phyloP scores from a whole-genome alignment of 768 basidiomycete species.

The Filobasidium wieringae region DNA sequence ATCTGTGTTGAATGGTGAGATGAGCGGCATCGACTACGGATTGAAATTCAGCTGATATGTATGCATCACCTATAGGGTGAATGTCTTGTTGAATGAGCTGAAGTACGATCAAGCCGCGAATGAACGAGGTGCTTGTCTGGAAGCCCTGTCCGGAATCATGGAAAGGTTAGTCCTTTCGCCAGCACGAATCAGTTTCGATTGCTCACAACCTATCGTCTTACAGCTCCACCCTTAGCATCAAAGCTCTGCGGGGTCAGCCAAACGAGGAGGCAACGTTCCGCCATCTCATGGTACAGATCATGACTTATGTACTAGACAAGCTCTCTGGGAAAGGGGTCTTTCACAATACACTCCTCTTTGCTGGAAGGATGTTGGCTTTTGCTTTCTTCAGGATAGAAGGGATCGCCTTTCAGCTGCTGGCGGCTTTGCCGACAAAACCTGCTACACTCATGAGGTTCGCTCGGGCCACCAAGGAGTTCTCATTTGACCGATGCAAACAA shows the following conservation, averaged over 20 bases:
- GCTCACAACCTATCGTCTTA: not conserved
- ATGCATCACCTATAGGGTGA: slow-evolving; percentile 7
- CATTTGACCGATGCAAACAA: not conserved
- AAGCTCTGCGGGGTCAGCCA: slow-evolving; percentile 24
- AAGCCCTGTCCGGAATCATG: slow-evolving; percentile 39
- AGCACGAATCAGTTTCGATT: not conserved
- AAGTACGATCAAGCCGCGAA: slow-evolving; percentile 39
- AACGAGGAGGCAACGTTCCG: slow-evolving; percentile 31
- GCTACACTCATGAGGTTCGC: slow-evolving; percentile 37
- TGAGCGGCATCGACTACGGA: not conserved
- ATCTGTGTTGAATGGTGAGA: slow-evolving; percentile 39
- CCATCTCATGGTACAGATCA: slow-evolving; percentile 33
- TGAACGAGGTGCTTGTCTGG: slow-evolving; percentile 41
- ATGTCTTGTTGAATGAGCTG: slow-evolving; percentile 36
- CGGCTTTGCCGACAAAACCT: slow-evolving; percentile 39
- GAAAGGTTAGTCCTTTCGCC: slow-evolving; percentile 34
- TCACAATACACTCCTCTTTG: slow-evolving; percentile 43
- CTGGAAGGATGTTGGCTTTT: slow-evolving; percentile 41
- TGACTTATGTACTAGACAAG: slow-evolving; percentile 42
- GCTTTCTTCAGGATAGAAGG: slow-evolving; percentile 44
- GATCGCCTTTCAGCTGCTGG: slow-evolving; percentile 41
- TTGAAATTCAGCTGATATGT: not conserved
- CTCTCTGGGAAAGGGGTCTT: slow-evolving; percentile 43
- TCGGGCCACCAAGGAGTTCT: not conserved
- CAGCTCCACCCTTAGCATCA: slow-evolving; percentile 37